These are phyloP conservation scores for Penicillium nordicum DNA, from an alignment of 2,329 filamentous ascomycete species.

Conservation along the genomic window DNA sequence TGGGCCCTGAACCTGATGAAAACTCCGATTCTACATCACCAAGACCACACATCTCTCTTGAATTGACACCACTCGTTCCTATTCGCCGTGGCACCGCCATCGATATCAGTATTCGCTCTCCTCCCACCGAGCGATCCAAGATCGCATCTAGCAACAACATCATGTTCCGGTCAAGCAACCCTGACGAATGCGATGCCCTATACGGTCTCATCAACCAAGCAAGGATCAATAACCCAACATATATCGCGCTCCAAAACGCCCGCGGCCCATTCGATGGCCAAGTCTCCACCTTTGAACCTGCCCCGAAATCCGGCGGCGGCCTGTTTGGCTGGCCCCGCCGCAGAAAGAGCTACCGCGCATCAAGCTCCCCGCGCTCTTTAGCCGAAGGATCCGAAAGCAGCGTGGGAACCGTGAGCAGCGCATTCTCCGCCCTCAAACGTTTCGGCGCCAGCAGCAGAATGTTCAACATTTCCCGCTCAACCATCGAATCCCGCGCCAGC, in stretches of 20 bases:
- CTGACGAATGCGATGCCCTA: slow-evolving; percentile 73
- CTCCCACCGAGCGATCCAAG: slow-evolving; percentile 68
- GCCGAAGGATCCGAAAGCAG: slow-evolving; percentile 69
- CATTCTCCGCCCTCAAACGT: slow-evolving; percentile 72
- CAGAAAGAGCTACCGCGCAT: slow-evolving; percentile 56
- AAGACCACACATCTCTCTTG: slow-evolving; percentile 64
- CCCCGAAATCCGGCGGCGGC: slow-evolving; percentile 35
- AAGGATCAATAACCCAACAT: slow-evolving; percentile 88
- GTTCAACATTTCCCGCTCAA: slow-evolving; percentile 81
- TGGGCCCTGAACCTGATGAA: slow-evolving; percentile 40
- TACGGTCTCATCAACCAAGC: slow-evolving; percentile 85
- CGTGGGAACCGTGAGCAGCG: slow-evolving; percentile 71
- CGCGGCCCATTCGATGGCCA: slow-evolving; percentile 57
- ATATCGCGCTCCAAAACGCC: slow-evolving; percentile 73
- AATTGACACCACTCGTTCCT: slow-evolving; percentile 86
- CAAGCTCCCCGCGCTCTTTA: slow-evolving; percentile 53
- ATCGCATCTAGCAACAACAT: slow-evolving; percentile 72
- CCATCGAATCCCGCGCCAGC: slow-evolving; percentile 58
- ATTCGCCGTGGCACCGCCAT: slow-evolving; percentile 86
- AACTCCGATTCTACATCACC: slow-evolving; percentile 14
- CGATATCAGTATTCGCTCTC: slow-evolving; percentile 90
- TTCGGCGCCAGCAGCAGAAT: slow-evolving; percentile 69
- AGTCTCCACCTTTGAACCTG: slow-evolving; percentile 46
- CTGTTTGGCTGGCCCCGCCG: slow-evolving; percentile 52
- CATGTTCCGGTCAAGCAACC: slow-evolving; percentile 79